These are phyloP conservation scores for Cyberlindnera maclurae DNA, from an alignment of 805 yeast genomes.

Conservation along the genomic window DNA sequence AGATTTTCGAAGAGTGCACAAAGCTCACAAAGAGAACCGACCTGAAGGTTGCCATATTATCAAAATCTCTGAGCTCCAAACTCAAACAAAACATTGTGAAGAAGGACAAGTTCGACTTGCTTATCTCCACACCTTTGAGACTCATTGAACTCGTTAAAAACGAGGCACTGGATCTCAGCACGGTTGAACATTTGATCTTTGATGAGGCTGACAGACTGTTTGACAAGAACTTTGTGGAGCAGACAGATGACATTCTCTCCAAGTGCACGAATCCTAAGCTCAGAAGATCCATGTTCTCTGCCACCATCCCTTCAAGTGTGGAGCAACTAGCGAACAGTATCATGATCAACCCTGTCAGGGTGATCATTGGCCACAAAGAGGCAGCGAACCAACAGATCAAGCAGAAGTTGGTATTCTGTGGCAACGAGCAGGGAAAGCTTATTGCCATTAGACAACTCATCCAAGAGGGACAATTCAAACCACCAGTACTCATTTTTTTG, in stretches of 20 bases:
- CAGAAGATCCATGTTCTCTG: conserved; percentile 78
- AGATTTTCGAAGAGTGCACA: conserved; percentile 65
- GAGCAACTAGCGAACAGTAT: conserved; percentile 82
- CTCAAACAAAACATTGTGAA: conserved; percentile 53
- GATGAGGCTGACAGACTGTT: conserved; percentile 96
- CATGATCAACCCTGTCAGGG: conserved; percentile 70
- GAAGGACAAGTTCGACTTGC: conserved; percentile 62
- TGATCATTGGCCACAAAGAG: conserved; percentile 88
- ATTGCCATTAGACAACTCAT: conserved; percentile 87
- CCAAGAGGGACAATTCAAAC: conserved; percentile 75
- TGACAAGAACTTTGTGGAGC: conserved; percentile 80
- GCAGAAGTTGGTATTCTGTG: conserved; percentile 79
- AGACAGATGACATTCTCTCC: conserved; percentile 78
- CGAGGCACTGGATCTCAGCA: conserved; percentile 51
- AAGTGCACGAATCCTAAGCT: conserved; percentile 34
- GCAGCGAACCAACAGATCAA: conserved; percentile 83
- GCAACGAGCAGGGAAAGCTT: conserved; percentile 92
- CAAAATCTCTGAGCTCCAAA: conserved; percentile 66
- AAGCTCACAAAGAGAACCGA: conserved; percentile 40
- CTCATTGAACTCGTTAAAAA: conserved; percentile 69
- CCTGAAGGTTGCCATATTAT: conserved; percentile 55
- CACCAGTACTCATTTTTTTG: conserved; percentile 87
- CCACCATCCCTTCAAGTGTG: conserved; percentile 90
- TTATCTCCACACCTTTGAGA: conserved; percentile 85
- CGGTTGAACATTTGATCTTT: conserved; percentile 69